Base-by-base conservation (phyloP, 2,329 filamentous ascomycete genomes). In the Chrysoporthe cubensis region DNA sequence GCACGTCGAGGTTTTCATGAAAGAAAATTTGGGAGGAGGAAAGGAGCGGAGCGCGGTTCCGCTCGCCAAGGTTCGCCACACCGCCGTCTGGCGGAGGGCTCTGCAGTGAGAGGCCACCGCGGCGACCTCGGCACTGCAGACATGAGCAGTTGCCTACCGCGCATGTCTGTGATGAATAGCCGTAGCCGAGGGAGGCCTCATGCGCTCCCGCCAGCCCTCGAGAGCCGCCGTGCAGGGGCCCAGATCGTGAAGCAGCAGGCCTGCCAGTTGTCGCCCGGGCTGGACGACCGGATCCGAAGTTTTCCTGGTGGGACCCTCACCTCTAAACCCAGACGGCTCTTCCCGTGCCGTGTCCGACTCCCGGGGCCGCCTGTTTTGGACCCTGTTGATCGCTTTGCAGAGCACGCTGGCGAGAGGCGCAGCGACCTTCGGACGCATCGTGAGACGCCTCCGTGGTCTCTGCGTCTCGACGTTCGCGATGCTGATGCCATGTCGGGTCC, bases 281-380 rank as follows among this genome's bases (percentile, higher is more conserved):
- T 21, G 50, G 32, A 32, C 5, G 37, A 54, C 21, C 50, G 50
- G 50, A 54, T 21, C 50, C 50, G 50, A 54, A 14, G 11, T 14
- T 16, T 32, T 32, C 32, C 50, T 21, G 50, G 50, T 54, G 50
- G 50, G 32, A 21, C 50, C 50, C 11, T 32, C 13, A 34, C 50
- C 50, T 54, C 26, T 14, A 34, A 7, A 32, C 21, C 26, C 21
- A 26, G 50, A 26, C 50, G 50, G 50, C 50, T 34, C 50, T 54
- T 54, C 50, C 50, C 50, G 50, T 54, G 50, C 50, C 50, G 50
- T 54, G 50, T 54, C 50, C 50, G 50, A 54, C 50, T 54, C 32
- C 50, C 50, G 50, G 50, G 32, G 50, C 50, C 50, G 32, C 21
- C 50, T 32, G 50, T 54, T 21, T 21, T 54, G 50, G 50, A 54